These are phyloP conservation scores for Paramyrothecium sp. DNA, from an alignment of 2,329 filamentous ascomycete genomes.

Conservation along the genomic window DNA sequence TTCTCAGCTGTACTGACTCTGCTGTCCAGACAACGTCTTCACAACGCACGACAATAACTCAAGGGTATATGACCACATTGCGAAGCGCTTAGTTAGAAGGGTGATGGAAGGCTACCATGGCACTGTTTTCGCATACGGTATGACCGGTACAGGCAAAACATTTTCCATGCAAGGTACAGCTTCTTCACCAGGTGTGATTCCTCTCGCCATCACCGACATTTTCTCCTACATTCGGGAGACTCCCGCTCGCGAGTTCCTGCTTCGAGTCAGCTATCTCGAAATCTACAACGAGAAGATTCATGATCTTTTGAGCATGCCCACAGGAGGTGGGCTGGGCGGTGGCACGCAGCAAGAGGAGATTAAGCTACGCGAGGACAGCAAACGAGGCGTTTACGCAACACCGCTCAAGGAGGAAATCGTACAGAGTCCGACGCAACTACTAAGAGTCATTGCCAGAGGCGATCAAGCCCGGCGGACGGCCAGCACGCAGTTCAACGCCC, in stretches of 20 bases:
- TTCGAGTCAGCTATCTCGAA: constrained; percentile 96
- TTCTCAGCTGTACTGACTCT: constrained; percentile 13
- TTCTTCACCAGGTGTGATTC: constrained; percentile 92
- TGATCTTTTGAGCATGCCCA: constrained; percentile 79
- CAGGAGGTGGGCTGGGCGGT: constrained; percentile 52
- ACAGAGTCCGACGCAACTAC: constrained; percentile 90
- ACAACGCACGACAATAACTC: constrained; percentile 90
- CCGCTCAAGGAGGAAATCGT: constrained; percentile 98
- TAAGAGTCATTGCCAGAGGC: constrained; percentile 91
- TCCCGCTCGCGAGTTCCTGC: constrained; percentile 86
- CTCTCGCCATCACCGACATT: constrained; percentile 95
- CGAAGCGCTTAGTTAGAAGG: constrained; percentile 88
- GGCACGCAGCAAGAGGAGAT: constrained; percentile 79
- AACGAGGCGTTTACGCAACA: constrained; percentile 92
- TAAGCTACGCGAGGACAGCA: constrained; percentile 93
- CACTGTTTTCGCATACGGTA: constrained; percentile 97
- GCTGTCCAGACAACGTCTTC: constrained; percentile 84
- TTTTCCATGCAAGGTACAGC: constrained; percentile 99
- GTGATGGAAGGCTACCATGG: constrained; percentile 99
- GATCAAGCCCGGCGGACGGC: constrained; percentile 87
- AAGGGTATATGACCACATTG: constrained; percentile 89
- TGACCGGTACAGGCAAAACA: constrained; percentile 98
- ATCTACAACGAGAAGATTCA: constrained; percentile 99
- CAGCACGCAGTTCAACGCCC: constrained; percentile 94
- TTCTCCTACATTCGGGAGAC: constrained; percentile 99